Base-by-base conservation (phyloP, 2,329 filamentous ascomycete species). In the Diaporthe sp. region DNA sequence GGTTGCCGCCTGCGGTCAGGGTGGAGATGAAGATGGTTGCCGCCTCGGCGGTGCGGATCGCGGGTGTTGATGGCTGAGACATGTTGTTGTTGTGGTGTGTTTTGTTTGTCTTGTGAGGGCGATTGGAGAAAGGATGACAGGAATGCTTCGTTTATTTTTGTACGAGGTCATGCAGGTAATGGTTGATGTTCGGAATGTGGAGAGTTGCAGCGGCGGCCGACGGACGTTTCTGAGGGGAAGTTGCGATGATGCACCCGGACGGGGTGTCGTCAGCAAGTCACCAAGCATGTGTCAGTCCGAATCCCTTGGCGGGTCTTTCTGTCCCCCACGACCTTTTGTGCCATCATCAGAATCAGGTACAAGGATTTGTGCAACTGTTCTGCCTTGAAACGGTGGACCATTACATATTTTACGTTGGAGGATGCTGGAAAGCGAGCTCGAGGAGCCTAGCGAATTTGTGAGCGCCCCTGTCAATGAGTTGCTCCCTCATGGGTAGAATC, bases 1-100 rank as follows among this genome's bases (percentile, higher is more conserved):
- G 77, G 64, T 79, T 82, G 74, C 80, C 77, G 67, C 86, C 86
- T 10, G 82, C 79, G 4, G 87, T 78, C 72, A 86, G 84, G 30
- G 87, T 85, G 50, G 88, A 85, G 60, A 86, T 78, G 42, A 89
- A 87, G 76, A 92, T 84, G 73, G 87, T 87, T 8, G 89, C 78
- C 13, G 85, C 84, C 79, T 90, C 88, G 33, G 87, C 84, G 70
- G 86, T 78, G 74, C 87, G 85, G 66, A 90, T 38, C 12, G 52
- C 47, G n/a, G 50, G 17, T 54, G 71, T 35, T 17, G 60, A 54
- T 28, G 50, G 40, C 19, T 47, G 52, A 35, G 71, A 60, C 61
- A 73, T 61, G 7, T 6, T 42, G 22, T 22, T 19, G 35, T 28
- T 9, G n/a, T 19, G 35, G 28, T 9, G n/a, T 22, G 10, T 10